Base-by-base conservation (phyloP, 441 rosid species). In the Gossypium lobatum region DNA sequence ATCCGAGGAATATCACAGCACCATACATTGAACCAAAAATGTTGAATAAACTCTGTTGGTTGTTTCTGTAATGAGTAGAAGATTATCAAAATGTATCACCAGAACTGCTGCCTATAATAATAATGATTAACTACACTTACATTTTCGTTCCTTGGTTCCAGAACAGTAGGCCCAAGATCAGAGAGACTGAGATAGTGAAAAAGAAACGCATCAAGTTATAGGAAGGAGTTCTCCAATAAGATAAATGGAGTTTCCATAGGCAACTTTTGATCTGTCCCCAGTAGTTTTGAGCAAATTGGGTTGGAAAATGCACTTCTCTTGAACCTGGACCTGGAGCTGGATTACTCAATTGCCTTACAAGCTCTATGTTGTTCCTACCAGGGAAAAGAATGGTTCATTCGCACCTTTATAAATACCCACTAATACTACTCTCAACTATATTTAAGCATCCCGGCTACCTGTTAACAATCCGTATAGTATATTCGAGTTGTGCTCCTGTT, bases 161-260 rank as follows among this genome's bases (percentile, higher is more conserved):
- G 65, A 83, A 84, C 13, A 91, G 81, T 4, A 76, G 2, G 31
- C 92, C 96, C 18, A 88, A 80, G 55, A 84, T 53, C 16, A 87
- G 45, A 60, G 93, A 85, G 17, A 88, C 48, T 17, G 37, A 46
- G 53, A 0, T 80, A 0, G 60, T 55, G 60, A 0, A 79, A 76
- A 46, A 71, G 79, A 31, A 65, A 4, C 93, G 85, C 72, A 18
- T 62, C 73, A 91, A 76, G 76, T 88, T 87, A 80, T 87, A 87
- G 14, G 82, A 50, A 45, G 93, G 96, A 61, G 86, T 88, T 80
- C 93, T 87, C 93, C 93, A 91, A 55, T 91, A 86, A 53, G 96
- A 84, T 31, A 81, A 75, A 23, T 74, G 45, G 73, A 77, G 89
- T 73, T 91, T 91, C 96, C 96, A 88, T 0, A 91, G 58, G 76